Conservation (phyloP, 1,139 yeast species). For the Saccharomyces hybrid region DNA sequence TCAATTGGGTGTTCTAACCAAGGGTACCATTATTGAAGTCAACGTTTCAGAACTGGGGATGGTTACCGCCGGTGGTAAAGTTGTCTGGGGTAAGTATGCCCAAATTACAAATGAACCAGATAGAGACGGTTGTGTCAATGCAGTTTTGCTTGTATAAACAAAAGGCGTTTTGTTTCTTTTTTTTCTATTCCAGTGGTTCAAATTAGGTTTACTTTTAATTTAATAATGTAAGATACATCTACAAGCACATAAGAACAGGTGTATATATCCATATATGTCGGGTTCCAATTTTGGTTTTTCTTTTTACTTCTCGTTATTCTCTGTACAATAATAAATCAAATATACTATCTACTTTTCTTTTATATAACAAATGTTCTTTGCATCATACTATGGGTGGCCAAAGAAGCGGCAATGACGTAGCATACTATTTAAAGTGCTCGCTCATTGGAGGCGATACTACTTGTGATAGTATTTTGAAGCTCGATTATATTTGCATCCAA, state of each 20-base stretch:
- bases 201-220: neutral
- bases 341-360: too few species aligned
- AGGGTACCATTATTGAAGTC: constrained; percentile 97
- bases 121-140: constrained; percentile 98
- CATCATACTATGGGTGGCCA: neutral
- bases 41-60: constrained; percentile 95
- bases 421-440: too few species aligned
- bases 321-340: neutral
- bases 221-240: neutral
- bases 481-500: neutral
- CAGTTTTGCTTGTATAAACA: constrained; percentile 70
- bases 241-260: neutral
- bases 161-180: constrained; percentile 1
- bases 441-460: too few species aligned
- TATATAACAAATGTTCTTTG: neutral
- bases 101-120: constrained; percentile 99
- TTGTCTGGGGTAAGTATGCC: constrained; percentile 99
- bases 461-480: too few species aligned
- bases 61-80: constrained; percentile 99
- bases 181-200: neutral
- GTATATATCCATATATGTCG: neutral
- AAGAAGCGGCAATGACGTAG: too few species aligned
- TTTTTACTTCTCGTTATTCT: neutral
- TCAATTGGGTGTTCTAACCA: constrained; percentile 92
- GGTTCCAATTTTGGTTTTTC: neutral